A percentile compares a stretch with the other conserved stretches of the same genome.
These are phyloP conservation scores for Groenewaldozyma salmanticensis DNA, from an alignment of 805 yeast genomes.

Conservation along the genomic window DNA sequence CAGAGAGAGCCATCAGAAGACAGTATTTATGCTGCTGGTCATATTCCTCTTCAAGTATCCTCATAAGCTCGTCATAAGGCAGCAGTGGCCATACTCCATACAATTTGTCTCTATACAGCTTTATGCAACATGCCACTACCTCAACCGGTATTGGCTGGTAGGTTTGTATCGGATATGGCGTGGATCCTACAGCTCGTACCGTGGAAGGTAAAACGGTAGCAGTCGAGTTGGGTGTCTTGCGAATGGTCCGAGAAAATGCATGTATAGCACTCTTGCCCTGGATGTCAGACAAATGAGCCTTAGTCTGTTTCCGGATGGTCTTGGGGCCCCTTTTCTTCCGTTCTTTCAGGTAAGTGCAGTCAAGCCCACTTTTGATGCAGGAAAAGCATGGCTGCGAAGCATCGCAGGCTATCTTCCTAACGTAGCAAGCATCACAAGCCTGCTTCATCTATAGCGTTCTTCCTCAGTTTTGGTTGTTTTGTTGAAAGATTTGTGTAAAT, in stretches of 20 bases:
- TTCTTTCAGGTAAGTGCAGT: slow-evolving; percentile 8
- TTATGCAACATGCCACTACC: slow-evolving; percentile 3
- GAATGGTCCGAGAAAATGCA: neutral
- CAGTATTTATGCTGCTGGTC: slow-evolving; percentile 7
- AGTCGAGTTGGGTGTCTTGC: neutral
- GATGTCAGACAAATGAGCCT: slow-evolving; percentile 3
- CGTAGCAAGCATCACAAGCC: slow-evolving; percentile 13
- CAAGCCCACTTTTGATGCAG: slow-evolving; percentile 7
- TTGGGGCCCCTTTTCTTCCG: slow-evolving; percentile 11
- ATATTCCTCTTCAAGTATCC: slow-evolving; percentile 1
- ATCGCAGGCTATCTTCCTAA: slow-evolving; percentile 12
- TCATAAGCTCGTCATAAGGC: neutral
- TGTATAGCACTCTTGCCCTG: slow-evolving; percentile 2
- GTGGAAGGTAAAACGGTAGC: neutral
- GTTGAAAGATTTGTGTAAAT: too few relatives aligned
- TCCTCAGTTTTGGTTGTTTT: too few relatives aligned
- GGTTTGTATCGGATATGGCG: neutral
- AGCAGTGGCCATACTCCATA: slow-evolving; percentile 13
- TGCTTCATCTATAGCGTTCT: slow-evolving; percentile 1
- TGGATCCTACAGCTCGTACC: neutral
- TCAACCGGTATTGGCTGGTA: neutral
- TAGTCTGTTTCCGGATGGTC: slow-evolving; percentile 5
- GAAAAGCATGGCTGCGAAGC: slow-evolving; percentile 8
- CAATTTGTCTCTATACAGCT: slow-evolving; percentile 6
- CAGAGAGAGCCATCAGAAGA: slow-evolving; percentile 6